These are phyloP conservation scores for Keithomyces neogunnii DNA, from an alignment of 2,329 filamentous ascomycete genomes.

Conservation along the genomic window DNA sequence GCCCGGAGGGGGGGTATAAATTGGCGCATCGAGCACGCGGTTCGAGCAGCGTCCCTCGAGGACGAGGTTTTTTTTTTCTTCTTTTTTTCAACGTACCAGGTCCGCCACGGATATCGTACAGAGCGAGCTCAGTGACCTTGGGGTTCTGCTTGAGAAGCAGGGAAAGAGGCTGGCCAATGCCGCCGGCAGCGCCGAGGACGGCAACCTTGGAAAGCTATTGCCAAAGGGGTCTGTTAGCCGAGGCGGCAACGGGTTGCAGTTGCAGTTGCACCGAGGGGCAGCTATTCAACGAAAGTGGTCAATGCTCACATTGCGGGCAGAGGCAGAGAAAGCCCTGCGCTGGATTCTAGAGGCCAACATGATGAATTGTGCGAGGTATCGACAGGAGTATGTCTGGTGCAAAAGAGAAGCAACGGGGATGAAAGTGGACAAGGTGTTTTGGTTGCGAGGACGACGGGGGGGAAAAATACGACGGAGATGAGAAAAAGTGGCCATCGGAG, in stretches of 20 bases:
- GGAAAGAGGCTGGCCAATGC: constrained; percentile 96
- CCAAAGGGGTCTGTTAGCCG: constrained; percentile 7
- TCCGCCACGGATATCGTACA: constrained; percentile 94
- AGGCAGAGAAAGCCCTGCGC: constrained; percentile 73
- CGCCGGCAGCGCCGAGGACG: constrained; percentile 92
- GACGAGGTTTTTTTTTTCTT: neutral
- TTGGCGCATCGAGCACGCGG: constrained; percentile 6
- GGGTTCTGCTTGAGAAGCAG: constrained; percentile 99
- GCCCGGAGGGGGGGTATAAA: neutral
- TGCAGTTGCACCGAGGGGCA: no score
- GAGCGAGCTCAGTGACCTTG: constrained; percentile 82
- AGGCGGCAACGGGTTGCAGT: neutral
- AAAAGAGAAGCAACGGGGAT: constrained; percentile 10
- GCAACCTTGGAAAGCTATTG: constrained; percentile 88
- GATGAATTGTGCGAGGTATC: constrained; percentile 19
- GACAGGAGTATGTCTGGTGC: constrained; percentile 9
- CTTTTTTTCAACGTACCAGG: constrained; percentile 59
- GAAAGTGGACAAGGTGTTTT: constrained; percentile 6
- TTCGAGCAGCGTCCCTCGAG: neutral
- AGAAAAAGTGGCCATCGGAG: constrained; percentile 9
- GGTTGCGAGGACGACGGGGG: constrained; percentile 14
- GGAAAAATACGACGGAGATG: constrained; percentile 10
- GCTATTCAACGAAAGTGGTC: neutral
- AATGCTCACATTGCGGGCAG: constrained; percentile 61
- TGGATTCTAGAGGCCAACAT: constrained; percentile 72